Evolutionary conservation across 2,329 filamentous ascomycete species (phyloP).

Genomic region (Phyllosticta ampelicida): DNA sequence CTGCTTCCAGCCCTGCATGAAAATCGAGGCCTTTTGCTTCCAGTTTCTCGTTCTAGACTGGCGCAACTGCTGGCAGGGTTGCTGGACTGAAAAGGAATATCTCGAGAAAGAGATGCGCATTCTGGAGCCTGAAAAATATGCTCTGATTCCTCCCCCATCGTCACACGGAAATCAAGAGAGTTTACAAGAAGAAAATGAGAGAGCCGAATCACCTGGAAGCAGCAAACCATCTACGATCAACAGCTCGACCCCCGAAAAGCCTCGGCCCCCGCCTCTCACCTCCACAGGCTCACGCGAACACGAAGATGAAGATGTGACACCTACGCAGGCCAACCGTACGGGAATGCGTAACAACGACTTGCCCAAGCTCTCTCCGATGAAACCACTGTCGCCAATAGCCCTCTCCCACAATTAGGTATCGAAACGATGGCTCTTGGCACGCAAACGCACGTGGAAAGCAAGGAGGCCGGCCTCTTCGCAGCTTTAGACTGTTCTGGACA

Average conservation of each 20-base stretch:
- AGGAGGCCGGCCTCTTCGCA: neutral
- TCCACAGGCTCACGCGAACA: constrained; percentile 4
- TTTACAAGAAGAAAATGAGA: constrained; percentile 36
- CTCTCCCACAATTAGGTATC: neutral
- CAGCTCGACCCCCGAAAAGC: constrained; percentile 11
- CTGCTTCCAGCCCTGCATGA: constrained; percentile 95
- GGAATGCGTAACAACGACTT: constrained; percentile 33
- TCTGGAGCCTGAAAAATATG: constrained; percentile 13
- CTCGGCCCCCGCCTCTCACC: constrained; percentile 10
- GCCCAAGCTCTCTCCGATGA: constrained; percentile 51
- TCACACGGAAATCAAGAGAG: neutral
- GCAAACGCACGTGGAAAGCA: neutral
- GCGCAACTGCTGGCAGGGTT: constrained; percentile 95
- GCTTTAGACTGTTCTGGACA: neutral
- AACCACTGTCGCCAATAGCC: constrained; percentile 47
- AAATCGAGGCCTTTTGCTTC: constrained; percentile 91
- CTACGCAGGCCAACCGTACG: constrained; percentile 27
- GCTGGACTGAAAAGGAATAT: constrained; percentile 75
- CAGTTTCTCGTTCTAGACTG: constrained; percentile 91
- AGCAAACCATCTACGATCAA: constrained; percentile 39
- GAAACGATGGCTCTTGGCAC: neutral
- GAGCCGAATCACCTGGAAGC: constrained; percentile 50
- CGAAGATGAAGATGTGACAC: constrained; percentile 15
- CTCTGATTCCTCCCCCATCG: constrained; percentile 3
- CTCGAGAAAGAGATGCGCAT: constrained; percentile 49